Conservation (phyloP, 371 early-diverging fungal species). For the Mucor piriformis region DNA sequence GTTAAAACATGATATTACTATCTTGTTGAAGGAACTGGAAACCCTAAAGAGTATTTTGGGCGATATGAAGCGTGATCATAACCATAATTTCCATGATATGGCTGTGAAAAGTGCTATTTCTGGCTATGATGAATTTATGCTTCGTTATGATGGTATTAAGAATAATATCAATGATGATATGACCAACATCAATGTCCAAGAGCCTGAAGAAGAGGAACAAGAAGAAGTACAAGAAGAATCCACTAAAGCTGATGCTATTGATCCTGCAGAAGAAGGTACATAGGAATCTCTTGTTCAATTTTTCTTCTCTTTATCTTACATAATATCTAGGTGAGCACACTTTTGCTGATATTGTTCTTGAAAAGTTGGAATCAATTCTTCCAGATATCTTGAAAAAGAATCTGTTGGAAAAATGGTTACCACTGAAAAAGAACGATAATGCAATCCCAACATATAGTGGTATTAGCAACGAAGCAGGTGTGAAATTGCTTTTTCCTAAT, state of each 20-base stretch:
- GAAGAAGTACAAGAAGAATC: constrained; percentile 18
- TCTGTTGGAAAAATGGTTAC: constrained; percentile 12
- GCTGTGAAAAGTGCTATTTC: constrained; percentile 71
- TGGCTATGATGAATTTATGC: constrained; percentile 63
- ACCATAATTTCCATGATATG: constrained; percentile 78
- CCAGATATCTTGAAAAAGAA: constrained; percentile 16
- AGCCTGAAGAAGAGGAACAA: constrained; percentile 16
- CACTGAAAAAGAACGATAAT: constrained; percentile 1
- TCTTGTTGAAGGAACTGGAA: constrained; percentile 40
- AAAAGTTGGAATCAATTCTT: constrained; percentile 26
- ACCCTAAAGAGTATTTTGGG: constrained; percentile 50
- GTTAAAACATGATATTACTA: constrained; percentile 37
- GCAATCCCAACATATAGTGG: background rate
- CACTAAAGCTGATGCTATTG: constrained; percentile 7
- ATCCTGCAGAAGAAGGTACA: background rate
- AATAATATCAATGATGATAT: constrained; percentile 34
- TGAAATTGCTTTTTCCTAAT: background rate
- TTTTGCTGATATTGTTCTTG: constrained; percentile 9
- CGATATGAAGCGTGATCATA: constrained; percentile 70
- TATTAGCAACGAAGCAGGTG: constrained; percentile 21
- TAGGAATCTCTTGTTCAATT: background rate
- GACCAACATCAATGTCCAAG: constrained; percentile 4
- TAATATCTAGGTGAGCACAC: constrained; percentile 21
- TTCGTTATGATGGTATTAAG: constrained; percentile 32
- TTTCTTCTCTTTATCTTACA: too few relatives aligned